Base-by-base conservation (phyloP, 2,329 filamentous ascomycete species). In the Colletotrichum lini region DNA sequence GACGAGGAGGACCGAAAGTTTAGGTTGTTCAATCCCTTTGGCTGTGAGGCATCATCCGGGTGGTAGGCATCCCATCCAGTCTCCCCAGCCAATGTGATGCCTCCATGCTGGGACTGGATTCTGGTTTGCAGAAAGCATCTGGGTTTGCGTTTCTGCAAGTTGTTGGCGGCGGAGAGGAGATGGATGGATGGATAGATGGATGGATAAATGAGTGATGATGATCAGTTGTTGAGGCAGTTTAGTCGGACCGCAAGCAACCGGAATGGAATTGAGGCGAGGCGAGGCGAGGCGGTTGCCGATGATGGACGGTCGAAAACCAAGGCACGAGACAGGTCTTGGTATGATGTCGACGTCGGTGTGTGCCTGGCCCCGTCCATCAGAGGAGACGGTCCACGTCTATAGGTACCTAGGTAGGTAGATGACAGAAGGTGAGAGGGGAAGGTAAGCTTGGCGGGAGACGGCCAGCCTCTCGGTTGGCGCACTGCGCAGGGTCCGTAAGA, bases 301-400 rank as follows among this genome's bases (percentile, higher is more conserved):
- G 13, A 26, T 16, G 15, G 26, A 38, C 23, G 23, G 30, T 47
- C 49, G 65, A 58, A 68, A 38, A 68, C 30, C 57, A 71, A 38
- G 68, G 52, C 64, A 68, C 59, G 21, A 38, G 47, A 12, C 26
- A 44, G 18, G 45, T 40, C 65, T 69, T 72, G 69, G 69, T 64
- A 72, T 72, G 69, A 72, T 72, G 69, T 72, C 44, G 65, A 42
- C 52, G 26, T 44, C 58, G 59, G 13, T 58, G 44, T 6, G 42
- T n/a, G 44, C 35, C 23, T 30, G 52, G 47, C 44, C 35, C 23
- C 40, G 52, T 58, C 44, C 12, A 42, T 50, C 56, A 67, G 64
- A 52, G 50, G 64, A 52, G 44, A 35, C 50, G 52, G 30, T 35
- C 30, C 30, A 35, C 30, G 7, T 35, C 30, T 35, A 9, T 35